These are phyloP conservation scores for Adansonia digitata DNA, from an alignment of 345 rosid species.

Conservation along the genomic window DNA sequence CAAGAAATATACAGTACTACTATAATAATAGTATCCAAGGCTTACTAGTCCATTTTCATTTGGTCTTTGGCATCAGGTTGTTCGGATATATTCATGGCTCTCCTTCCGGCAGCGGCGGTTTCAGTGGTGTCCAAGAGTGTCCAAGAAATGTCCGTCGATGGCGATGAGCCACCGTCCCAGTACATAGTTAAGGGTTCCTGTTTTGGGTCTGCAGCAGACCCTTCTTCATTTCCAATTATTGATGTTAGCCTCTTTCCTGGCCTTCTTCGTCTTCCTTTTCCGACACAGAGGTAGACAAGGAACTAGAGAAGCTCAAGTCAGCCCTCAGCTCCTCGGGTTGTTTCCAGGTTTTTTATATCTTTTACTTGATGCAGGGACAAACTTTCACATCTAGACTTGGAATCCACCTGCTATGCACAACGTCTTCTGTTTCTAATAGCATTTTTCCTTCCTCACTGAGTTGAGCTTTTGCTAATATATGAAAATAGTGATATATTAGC, in stretches of 20 bases:
- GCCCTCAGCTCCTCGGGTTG: slow-evolving; percentile 34
- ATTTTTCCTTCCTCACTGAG: not conserved
- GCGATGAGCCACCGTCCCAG: not conserved
- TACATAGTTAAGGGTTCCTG: not conserved
- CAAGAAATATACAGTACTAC: no score
- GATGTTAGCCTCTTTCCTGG: slow-evolving; percentile 25
- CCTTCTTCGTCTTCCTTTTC: no score
- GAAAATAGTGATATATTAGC: no score
- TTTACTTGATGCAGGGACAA: not conserved
- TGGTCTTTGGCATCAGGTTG: not conserved
- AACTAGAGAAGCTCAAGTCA: slow-evolving; percentile 28
- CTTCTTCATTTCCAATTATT: slow-evolving; percentile 18
- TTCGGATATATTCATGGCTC: not conserved
- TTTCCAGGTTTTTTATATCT: slow-evolving; percentile 31
- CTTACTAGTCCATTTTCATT: not conserved
- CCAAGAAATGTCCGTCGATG: not conserved
- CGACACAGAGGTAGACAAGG: not conserved
- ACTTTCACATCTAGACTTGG: not conserved
- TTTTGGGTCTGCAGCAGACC: not conserved
- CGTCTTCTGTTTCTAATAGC: not conserved
- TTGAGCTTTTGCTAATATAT: no score
- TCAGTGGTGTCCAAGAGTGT: not conserved
- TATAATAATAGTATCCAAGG: not conserved
- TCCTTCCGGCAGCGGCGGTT: not conserved
- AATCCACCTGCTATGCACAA: not conserved